Conservation (phyloP, 306 rosid species). For the Vicia sativa region DNA sequence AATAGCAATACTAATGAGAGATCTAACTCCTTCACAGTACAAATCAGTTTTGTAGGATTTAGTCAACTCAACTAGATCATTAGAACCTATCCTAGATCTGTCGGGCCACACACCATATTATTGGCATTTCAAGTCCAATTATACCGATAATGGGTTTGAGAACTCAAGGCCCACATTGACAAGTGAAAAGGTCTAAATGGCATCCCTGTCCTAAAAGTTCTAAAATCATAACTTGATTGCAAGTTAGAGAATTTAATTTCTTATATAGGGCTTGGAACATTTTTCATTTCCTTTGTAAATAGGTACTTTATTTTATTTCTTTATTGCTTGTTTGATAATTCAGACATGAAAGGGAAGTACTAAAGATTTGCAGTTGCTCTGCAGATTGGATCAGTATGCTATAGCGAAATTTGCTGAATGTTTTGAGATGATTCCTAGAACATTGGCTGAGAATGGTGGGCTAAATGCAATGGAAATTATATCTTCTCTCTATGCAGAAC, state of each 20-base stretch:
- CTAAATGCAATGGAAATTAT: constrained; percentile 94
- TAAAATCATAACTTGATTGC: constrained; percentile 13
- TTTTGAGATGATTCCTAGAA: constrained; percentile 93
- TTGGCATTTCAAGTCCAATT: background rate
- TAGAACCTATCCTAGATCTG: background rate
- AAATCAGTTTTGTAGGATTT: background rate
- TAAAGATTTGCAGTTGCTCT: constrained; percentile 39
- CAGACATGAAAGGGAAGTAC: constrained; percentile 23
- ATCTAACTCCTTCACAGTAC: background rate
- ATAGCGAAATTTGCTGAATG: constrained; percentile 95
- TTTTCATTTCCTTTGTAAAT: constrained; percentile 21
- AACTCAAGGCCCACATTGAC: background rate
- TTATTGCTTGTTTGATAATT: constrained; percentile 8
- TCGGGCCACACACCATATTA: background rate
- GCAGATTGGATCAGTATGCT: constrained; percentile 99
- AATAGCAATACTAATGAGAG: too few species aligned
- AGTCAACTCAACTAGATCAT: background rate
- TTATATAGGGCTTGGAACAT: background rate
- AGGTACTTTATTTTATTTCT: background rate
- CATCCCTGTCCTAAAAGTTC: background rate
- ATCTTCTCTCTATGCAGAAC: constrained; percentile 93
- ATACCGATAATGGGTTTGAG: background rate
- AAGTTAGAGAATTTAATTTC: background rate
- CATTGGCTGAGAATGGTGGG: constrained; percentile 96
- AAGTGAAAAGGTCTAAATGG: background rate